Evolutionary conservation across 1,284 basidiomycete species (phyloP), one percentile per base, ranked within the genome.

Genomic region (Ceratobasidium sp.): DNA sequence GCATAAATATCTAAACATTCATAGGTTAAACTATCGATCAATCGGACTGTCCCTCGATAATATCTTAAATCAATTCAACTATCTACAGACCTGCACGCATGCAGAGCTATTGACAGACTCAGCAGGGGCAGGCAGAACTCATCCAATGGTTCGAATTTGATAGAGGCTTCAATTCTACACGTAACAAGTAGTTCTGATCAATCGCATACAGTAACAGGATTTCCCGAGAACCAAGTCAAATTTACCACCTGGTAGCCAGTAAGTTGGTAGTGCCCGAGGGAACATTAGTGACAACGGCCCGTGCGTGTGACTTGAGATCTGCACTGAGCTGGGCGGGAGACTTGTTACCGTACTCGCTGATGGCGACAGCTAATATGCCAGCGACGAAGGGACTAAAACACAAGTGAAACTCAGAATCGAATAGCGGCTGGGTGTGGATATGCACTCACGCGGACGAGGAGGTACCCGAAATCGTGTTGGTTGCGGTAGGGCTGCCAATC

Each of bases 391-490:
- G 78, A n/a, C 68, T 80, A 40, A 13, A n/a, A 12, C 26, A 10
- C 55, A 9, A 33, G 6, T 51, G 7, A 51, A 6, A 51, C 2
- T 51, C 13, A 15, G 20, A 20, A 20, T 51, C 1, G 12, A 15
- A 51, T 2, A 20, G 33, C 33, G 4, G 33, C 2, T 20, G 33
- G 4, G 33, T 49, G n/a, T 13, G 20, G 49, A 2, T 5, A 23
- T 39, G n/a, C 4, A 76, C 73, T 66, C 63, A 76, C 53, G 77
- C 66, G 4, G 91, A 91, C 92, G 93, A 93, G 26, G 92, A 93
- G 26, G 92, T 93, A 44, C 91, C 91, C 5, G 90, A 93, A 82
- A 95, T 90, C 23, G 92, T 94, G 85, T 93, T 92, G 81, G 88
- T 88, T 68, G 92, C 89, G 20, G 82, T 84, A 71, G 83, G 84